Conservation (phyloP, 2,329 filamentous ascomycete genomes). For the Fusarium marasasianum region DNA sequence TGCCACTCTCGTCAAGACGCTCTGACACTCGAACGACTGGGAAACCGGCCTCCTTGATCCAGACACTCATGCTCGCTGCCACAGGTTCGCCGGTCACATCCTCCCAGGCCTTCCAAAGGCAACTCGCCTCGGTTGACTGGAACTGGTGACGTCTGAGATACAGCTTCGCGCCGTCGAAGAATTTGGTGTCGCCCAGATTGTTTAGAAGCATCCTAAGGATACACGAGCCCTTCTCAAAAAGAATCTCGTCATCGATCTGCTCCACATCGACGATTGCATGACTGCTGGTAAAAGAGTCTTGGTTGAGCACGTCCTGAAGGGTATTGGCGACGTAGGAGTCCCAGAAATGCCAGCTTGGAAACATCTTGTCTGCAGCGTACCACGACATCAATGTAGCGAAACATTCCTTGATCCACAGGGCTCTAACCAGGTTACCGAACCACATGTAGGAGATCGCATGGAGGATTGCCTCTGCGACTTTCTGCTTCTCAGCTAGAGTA, state of each 20-base stretch:
- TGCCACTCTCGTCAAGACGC: neutral
- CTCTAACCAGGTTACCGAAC: neutral
- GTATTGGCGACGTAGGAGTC: neutral
- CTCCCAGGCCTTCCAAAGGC: neutral
- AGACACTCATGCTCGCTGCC: neutral
- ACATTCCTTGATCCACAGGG: neutral
- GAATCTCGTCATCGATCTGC: neutral
- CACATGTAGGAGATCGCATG: neutral
- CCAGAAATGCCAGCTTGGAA: neutral
- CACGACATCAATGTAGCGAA: neutral
- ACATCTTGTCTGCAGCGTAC: neutral
- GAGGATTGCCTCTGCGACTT: fast-evolving
- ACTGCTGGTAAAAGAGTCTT: no score
- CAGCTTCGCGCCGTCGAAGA: neutral
- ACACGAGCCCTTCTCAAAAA: neutral
- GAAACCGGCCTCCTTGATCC: neutral
- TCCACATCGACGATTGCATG: neutral
- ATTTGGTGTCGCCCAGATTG: neutral
- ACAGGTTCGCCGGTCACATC: fast-evolving
- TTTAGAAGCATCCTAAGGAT: neutral
- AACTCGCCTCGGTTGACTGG: fast-evolving
- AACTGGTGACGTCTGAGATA: neutral
- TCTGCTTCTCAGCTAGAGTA: neutral
- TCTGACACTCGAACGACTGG: neutral
- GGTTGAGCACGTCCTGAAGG: fast-evolving